Conservation (phyloP, 1,284 basidiomycete genomes). For the Boletus smithii region DNA sequence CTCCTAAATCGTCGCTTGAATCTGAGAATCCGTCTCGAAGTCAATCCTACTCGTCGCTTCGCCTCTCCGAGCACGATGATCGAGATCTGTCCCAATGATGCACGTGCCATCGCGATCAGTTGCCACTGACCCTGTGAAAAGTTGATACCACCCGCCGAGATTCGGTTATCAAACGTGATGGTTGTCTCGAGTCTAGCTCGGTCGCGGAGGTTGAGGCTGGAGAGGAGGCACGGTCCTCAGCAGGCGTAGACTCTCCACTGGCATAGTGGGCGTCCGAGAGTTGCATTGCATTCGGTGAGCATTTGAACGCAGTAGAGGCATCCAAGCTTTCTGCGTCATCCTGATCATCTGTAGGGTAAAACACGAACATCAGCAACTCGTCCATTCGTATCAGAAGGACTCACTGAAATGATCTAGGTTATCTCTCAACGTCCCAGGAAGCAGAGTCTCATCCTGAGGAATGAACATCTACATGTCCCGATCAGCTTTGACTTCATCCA, state of each 20-base stretch:
- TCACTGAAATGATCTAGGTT: constrained; percentile 83
- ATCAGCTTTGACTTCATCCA: constrained; percentile 5
- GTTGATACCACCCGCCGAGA: constrained; percentile 65
- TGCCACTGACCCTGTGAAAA: constrained; percentile 74
- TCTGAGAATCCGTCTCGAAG: constrained; percentile 59
- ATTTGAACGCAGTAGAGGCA: constrained; percentile 47
- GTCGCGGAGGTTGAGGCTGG: constrained; percentile 23
- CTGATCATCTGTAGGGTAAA: constrained; percentile 56
- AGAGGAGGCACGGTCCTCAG: constrained; percentile 5
- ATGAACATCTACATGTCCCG: constrained; percentile 62
- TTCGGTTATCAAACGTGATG: constrained; percentile 54
- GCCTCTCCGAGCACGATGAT: constrained; percentile 72
- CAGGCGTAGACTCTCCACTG: constrained; percentile 21
- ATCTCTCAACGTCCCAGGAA: constrained; percentile 82
- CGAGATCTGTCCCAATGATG: constrained; percentile 57
- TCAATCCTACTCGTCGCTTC: constrained; percentile 65
- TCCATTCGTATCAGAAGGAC: neutral
- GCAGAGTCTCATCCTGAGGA: constrained; percentile 79
- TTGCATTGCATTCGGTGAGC: constrained; percentile 48
- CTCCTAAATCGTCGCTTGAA: constrained; percentile 64
- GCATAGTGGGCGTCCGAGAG: constrained; percentile 22
- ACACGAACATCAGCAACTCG: neutral
- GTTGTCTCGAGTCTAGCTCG: constrained; percentile 38
- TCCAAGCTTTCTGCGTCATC: constrained; percentile 76
- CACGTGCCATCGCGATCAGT: constrained; percentile 64